Percentiles rank a stretch among this genome's conserved stretches.
Conservation (phyloP, 306 rosid species). For the Biancaea sappan region DNA sequence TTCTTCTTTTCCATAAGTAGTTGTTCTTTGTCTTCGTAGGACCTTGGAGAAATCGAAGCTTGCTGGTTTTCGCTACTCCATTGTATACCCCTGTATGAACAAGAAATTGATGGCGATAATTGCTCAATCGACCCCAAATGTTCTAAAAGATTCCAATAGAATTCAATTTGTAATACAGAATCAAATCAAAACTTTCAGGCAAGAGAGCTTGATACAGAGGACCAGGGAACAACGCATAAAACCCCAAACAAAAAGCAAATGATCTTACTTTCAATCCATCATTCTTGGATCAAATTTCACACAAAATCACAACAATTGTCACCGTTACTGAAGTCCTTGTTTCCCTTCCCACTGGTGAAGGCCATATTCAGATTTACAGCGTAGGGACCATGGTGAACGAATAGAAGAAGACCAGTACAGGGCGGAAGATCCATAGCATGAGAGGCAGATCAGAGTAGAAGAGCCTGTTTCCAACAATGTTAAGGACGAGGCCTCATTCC, state of each 20-base stretch:
- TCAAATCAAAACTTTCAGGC: background rate
- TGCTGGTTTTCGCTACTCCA: too few relatives aligned
- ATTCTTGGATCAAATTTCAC: background rate
- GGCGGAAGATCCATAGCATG: conserved; percentile 92
- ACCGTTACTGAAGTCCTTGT: conserved; percentile 15
- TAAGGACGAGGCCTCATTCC: conserved; percentile 73
- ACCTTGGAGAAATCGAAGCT: too few relatives aligned
- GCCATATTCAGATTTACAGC: conserved; percentile 89
- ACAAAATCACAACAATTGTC: conserved; percentile 41
- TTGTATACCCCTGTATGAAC: too few relatives aligned
- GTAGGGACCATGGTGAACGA: conserved; percentile 67
- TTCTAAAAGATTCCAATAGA: too few relatives aligned
- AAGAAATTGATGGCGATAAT: too few relatives aligned
- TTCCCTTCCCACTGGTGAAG: conserved; percentile 36
- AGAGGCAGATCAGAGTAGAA: conserved; percentile 81
- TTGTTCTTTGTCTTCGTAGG: too few relatives aligned
- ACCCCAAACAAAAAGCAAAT: too few relatives aligned
- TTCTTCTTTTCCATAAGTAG: too few relatives aligned
- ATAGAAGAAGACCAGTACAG: conserved; percentile 79
- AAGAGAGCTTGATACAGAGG: background rate
- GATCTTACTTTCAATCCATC: background rate
- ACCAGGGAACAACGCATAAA: background rate
- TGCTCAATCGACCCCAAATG: too few relatives aligned
- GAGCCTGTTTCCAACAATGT: conserved; percentile 83
- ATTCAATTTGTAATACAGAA: background rate